Percentiles rank a stretch among this genome's conserved stretches.
phyloP scores from a whole-genome alignment of 495 filamentous ascomycete species.

The Neurospora discreta region DNA sequence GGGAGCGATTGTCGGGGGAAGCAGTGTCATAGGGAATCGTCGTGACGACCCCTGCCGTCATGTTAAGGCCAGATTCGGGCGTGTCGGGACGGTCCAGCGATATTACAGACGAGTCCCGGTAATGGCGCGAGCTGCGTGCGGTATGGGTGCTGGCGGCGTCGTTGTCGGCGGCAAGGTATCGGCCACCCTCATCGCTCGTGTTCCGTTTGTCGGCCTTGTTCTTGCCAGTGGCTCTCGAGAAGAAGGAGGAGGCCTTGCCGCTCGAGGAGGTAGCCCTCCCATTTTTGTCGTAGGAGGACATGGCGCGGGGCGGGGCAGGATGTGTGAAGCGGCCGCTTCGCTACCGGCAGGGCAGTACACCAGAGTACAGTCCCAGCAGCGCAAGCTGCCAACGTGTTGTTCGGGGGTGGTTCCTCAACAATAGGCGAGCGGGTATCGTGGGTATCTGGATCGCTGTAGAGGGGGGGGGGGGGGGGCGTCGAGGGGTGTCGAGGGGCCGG shows the following conservation, averaged over 20 bases:
- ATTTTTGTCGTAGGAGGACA: slow-evolving; percentile 61
- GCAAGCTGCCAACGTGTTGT: slow-evolving; percentile 8
- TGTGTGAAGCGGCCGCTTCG: slow-evolving; percentile 21
- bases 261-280: slow-evolving; percentile 58
- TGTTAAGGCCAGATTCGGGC: slow-evolving; percentile 45
- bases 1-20: slow-evolving; percentile 53
- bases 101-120: slow-evolving; percentile 64
- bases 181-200: slow-evolving; percentile 36
- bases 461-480: too few species aligned
- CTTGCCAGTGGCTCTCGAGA: slow-evolving; percentile 60
- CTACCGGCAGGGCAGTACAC: slow-evolving; percentile 4
- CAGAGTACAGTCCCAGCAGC: background rate
- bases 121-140: slow-evolving; percentile 70
- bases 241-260: slow-evolving; percentile 58
- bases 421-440: slow-evolving; percentile 1
- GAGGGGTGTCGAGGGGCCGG: slow-evolving; percentile 4
- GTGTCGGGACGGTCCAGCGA: slow-evolving; percentile 54
- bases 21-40: slow-evolving; percentile 80
- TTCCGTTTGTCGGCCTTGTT: slow-evolving; percentile 57
- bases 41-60: slow-evolving; percentile 77
- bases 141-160: slow-evolving; percentile 45
- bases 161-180: slow-evolving; percentile 36
- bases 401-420: slow-evolving; percentile 6
- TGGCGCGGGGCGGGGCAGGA: slow-evolving; percentile 23
- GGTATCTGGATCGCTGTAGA: background rate